Evolutionary conservation across 2,329 filamentous ascomycete species (phyloP), one percentile per base, ranked within the genome.

Genomic region (Aspergillus tamarii): DNA sequence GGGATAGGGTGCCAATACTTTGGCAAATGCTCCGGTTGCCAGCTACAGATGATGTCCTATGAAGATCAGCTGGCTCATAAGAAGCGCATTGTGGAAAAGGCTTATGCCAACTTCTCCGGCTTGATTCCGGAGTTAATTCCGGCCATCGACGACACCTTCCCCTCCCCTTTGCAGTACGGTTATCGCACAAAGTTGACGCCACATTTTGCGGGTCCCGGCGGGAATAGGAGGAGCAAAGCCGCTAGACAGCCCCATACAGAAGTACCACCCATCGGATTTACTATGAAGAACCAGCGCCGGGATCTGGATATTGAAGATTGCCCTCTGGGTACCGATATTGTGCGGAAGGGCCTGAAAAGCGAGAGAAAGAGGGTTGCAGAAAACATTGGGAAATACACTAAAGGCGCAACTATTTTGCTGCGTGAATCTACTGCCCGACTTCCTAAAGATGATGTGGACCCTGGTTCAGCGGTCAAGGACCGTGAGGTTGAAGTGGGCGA

Each of bases 121-220:
- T 84, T 99, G 8, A 84, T 91, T 0, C 87, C 91, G 0, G 88
- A 91, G 64, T 82, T 91, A 23, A 84, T 98, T 1, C 95, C 95
- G 2, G 74, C 85, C 3, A 86, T 98, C 61, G 86, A 85, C 57
- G 91, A 96, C 68, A 99, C 95, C 10, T 93, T 97, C 72, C 91
- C 91, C 55, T 96, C 92, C 48, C 95, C 95, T 2, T 79, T 97
- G 66, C 89, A 96, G 79, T 98, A 96, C 78, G 91, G 90, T 62
- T 99, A 99, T 82, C 88, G 95, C 60, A 99, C 95, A 23, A 99
- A 99, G 81, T 85, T 99, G 69, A 99, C 95, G 21, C 95, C 95
- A 32, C 95, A 99, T 79, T 99, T 98, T 75, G 91, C 96, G 74
- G 91, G 88, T 0, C 92, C 93, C 1, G 87, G 88, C 32, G 84